Evolutionary conservation across 805 yeast species (phyloP).

Genomic region (Starmerella sirachaensis): DNA sequence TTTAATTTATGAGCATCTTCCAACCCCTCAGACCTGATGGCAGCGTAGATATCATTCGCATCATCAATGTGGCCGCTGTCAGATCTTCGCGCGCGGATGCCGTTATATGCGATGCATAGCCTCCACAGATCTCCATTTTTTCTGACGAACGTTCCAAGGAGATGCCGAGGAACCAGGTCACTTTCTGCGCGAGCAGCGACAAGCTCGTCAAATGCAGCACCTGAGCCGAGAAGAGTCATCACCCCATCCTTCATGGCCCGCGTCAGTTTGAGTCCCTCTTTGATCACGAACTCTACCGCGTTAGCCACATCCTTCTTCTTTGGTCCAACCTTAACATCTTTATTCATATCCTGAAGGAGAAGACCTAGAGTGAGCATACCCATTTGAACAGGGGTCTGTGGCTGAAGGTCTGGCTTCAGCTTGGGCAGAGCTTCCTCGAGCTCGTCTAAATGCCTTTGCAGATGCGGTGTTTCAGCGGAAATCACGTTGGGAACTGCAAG

Average conservation of each 20-base stretch:
- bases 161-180: slow-evolving; percentile 25
- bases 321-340: slow-evolving; percentile 25
- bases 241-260: slow-evolving; percentile 36
- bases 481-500: slow-evolving; percentile 29
- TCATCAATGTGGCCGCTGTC: slow-evolving; percentile 27
- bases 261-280: slow-evolving; percentile 61
- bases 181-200: slow-evolving; percentile 22
- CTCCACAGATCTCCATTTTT: slow-evolving; percentile 42
- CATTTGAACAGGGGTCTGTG: slow-evolving; percentile 10
- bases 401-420: slow-evolving; percentile 4
- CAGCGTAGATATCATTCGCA: slow-evolving; percentile 24
- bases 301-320: slow-evolving; percentile 21
- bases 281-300: slow-evolving; percentile 39
- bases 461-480: not conserved
- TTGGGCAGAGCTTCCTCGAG: slow-evolving; percentile 1
- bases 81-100: slow-evolving; percentile 13
- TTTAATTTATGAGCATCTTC: slow-evolving; percentile 38
- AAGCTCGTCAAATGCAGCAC: slow-evolving; percentile 20
- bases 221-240: slow-evolving; percentile 32
- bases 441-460: not conserved
- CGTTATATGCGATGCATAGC: slow-evolving; percentile 32
- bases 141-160: slow-evolving; percentile 49
- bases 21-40: slow-evolving; percentile 30
- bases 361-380: slow-evolving; percentile 37
- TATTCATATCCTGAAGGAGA: slow-evolving; percentile 34